A percentile compares a stretch with the other conserved stretches of the same genome.
Evolutionary conservation across 805 yeast species (phyloP).

Genomic region (Saccharomycopsis sp.): DNA sequence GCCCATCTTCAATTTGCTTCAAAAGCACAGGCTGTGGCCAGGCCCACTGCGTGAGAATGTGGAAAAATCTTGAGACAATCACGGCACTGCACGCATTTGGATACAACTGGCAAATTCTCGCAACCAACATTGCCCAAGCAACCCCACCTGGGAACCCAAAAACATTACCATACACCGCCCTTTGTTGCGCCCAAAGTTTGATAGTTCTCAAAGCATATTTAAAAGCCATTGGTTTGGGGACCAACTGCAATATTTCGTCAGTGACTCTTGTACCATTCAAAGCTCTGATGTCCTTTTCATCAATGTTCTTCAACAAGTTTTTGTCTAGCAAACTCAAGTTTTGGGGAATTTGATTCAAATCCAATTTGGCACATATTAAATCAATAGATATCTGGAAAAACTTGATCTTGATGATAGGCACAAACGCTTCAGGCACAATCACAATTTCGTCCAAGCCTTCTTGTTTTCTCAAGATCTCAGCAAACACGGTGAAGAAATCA

Average conservation of each 20-base stretch:
- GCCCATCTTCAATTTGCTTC: conserved; percentile 94
- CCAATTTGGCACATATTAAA: conserved; percentile 74
- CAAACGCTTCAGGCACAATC: conserved; percentile 93
- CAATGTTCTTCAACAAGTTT: conserved; percentile 74
- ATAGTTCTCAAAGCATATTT: conserved; percentile 88
- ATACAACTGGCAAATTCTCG: conserved; percentile 90
- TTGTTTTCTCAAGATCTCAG: conserved; percentile 54
- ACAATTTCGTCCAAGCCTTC: conserved; percentile 85
- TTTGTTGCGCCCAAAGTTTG: conserved; percentile 92
- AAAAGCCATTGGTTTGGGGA: conserved; percentile 89
- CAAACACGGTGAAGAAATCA: conserved; percentile 81
- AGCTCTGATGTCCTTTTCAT: conserved; percentile 84
- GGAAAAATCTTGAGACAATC: conserved; percentile 82
- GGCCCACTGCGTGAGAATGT: conserved; percentile 79
- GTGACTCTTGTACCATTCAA: conserved; percentile 96
- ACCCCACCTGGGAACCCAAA: conserved; percentile 99
- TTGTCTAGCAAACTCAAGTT: conserved; percentile 74
- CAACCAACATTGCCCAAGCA: conserved; percentile 99
- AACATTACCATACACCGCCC: conserved; percentile 90
- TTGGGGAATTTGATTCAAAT: conserved; percentile 73
- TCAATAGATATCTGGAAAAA: conserved; percentile 91
- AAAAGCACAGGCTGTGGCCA: conserved; percentile 98
- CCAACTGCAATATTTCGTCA: conserved; percentile 81
- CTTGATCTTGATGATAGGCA: conserved; percentile 89
- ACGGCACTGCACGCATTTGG: conserved; percentile 95